Percentiles rank a stretch among this genome's conserved stretches.
Evolutionary conservation across 2,329 filamentous ascomycete species (phyloP).

Genomic region (Cladosporium sp.): DNA sequence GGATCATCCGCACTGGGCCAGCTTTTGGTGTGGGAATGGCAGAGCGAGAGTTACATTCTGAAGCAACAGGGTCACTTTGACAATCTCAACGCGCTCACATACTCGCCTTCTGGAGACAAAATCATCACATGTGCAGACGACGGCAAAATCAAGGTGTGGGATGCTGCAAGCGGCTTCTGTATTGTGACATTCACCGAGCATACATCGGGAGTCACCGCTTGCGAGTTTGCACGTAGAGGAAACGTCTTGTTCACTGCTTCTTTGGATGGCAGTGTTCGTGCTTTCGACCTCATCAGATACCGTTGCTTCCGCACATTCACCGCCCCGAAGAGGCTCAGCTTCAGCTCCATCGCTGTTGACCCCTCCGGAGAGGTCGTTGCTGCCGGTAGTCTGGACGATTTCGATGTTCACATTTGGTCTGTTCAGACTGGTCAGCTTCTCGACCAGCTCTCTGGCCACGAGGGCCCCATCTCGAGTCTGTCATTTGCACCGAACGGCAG

Average conservation of each 20-base stretch:
- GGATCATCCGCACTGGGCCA: conserved; percentile 93
- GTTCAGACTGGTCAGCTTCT: conserved; percentile 95
- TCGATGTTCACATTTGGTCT: conserved; percentile 97
- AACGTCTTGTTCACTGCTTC: conserved; percentile 95
- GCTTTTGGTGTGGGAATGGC: conserved; percentile 98
- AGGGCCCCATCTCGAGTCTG: conserved; percentile 84
- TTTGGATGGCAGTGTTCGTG: conserved; percentile 86
- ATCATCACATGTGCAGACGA: conserved; percentile 94
- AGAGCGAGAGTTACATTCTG: conserved; percentile 96
- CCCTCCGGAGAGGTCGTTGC: conserved; percentile 95
- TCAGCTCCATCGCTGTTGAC: conserved; percentile 93
- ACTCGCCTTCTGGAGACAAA: conserved; percentile 87
- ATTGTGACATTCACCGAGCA: conserved; percentile 98
- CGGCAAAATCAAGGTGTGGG: conserved; percentile 98
- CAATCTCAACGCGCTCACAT: conserved; percentile 86
- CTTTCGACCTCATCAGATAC: conserved; percentile 94
- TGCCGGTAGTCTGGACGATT: conserved; percentile 90
- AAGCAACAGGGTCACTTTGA: conserved; percentile 98
- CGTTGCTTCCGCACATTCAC: conserved; percentile 98
- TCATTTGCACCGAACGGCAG: conserved; percentile 84
- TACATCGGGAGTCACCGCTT: conserved; percentile 86
- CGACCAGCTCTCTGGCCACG: conserved; percentile 84
- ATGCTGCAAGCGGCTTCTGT: conserved; percentile 92
- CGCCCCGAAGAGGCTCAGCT: conserved; percentile 82
- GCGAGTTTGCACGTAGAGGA: conserved; percentile 90